Evolutionary conservation across 129 eudicot species (phyloP).

Genomic region (Lactuca saligna): DNA sequence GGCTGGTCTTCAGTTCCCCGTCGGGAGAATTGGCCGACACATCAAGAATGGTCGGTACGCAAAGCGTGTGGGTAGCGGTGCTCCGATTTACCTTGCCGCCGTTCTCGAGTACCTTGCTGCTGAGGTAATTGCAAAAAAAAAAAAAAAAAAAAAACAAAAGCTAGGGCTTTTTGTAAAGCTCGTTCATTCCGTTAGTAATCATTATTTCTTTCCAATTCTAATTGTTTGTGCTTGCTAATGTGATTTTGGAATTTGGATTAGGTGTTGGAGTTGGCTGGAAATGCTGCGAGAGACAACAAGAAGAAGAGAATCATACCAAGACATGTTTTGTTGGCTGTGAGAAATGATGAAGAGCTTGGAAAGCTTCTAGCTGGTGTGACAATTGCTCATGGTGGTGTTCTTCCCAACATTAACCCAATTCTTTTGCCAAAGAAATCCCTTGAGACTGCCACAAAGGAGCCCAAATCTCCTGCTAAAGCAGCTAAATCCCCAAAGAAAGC

Average conservation of each 20-base stretch:
- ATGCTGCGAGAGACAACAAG: conserved; percentile 64
- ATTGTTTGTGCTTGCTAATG: background rate
- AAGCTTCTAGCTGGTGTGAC: conserved; percentile 48
- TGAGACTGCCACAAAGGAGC: conserved; percentile 43
- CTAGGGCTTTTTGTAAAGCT: background rate
- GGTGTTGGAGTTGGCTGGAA: conserved; percentile 69
- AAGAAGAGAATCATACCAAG: conserved; percentile 50
- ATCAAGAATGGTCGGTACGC: conserved; percentile 43
- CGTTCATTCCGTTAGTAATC: background rate
- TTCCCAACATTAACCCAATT: conserved; percentile 61
- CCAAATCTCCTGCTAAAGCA: conserved; percentile 41
- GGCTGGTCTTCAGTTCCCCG: conserved; percentile 53
- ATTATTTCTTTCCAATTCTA: background rate
- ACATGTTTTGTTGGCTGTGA: conserved; percentile 49
- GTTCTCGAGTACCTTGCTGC: conserved; percentile 41
- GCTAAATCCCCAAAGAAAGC: conserved; percentile 45
- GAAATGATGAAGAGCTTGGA: conserved; percentile 60
- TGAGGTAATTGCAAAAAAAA: conserved; percentile 28
- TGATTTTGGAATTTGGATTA: conserved; percentile 8
- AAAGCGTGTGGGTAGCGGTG: conserved; percentile 37
- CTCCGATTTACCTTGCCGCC: conserved; percentile 40
- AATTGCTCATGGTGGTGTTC: conserved; percentile 6
- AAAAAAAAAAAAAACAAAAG: too few species aligned
- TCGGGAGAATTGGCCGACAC: conserved; percentile 43
- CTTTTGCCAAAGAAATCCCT: conserved; percentile 49